Conservation (phyloP, 2,329 filamentous ascomycete genomes). For the Ascochyta koolunga region DNA sequence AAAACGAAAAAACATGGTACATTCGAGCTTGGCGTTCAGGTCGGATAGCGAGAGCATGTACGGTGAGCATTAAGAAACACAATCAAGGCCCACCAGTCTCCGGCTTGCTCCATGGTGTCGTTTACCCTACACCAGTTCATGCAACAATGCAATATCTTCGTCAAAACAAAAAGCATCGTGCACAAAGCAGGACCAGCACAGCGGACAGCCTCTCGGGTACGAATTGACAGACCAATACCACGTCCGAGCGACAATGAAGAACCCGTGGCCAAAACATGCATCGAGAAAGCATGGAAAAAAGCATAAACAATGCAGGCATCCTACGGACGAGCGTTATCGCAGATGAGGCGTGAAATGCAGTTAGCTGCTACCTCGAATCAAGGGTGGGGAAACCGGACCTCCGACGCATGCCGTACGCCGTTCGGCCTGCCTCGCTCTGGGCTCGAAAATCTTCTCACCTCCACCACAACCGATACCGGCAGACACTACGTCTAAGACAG, state of each 20-base stretch:
- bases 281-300: not conserved
- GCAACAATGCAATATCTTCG: not conserved
- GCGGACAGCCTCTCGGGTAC: not conserved
- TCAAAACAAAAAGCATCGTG: not conserved
- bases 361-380: not conserved
- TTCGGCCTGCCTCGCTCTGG: conserved; percentile 17
- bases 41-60: too few species aligned
- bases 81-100: not conserved
- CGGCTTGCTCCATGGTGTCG: not conserved
- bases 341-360: not conserved
- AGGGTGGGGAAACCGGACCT: not conserved
- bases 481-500: conserved; percentile 6
- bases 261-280: not conserved
- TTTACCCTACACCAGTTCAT: not conserved
- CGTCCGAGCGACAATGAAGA: not conserved
- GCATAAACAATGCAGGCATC: not conserved
- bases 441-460: conserved; percentile 7
- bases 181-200: not conserved
- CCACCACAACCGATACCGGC: conserved; percentile 15
- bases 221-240: not conserved
- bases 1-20: too few species aligned
- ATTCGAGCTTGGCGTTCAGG: too few species aligned
- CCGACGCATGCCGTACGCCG: conserved; percentile 13
- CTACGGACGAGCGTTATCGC: too few species aligned
- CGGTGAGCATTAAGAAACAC: not conserved